These are phyloP conservation scores for Monosporascus sp. DNA, from an alignment of 2,329 filamentous ascomycete genomes.

Conservation along the genomic window DNA sequence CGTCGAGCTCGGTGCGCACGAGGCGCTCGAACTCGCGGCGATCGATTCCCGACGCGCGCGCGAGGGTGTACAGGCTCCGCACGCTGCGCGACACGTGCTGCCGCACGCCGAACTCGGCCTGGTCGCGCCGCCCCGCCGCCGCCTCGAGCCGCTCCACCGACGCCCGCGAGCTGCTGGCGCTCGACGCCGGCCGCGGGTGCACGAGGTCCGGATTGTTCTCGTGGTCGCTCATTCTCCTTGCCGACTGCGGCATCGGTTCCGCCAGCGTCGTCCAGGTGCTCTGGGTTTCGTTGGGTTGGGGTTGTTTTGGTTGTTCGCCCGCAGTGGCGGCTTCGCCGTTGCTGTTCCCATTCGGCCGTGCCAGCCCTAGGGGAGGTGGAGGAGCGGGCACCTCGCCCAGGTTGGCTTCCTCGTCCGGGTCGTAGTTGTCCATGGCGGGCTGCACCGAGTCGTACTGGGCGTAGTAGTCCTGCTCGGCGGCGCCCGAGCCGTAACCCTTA, in stretches of 20 bases:
- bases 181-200: slow-evolving; percentile 53
- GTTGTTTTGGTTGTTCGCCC: slow-evolving; percentile 9
- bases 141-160: slow-evolving; percentile 59
- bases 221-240: too few species aligned
- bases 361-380: slow-evolving; percentile 30
- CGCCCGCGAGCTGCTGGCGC: slow-evolving; percentile 51
- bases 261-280: slow-evolving; percentile 39
- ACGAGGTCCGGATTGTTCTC: slow-evolving; percentile 29
- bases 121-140: slow-evolving; percentile 49
- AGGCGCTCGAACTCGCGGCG: slow-evolving; percentile 69
- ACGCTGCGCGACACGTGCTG: slow-evolving; percentile 74
- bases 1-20: slow-evolving; percentile 65
- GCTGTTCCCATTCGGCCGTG: slow-evolving; percentile 13
- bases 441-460: slow-evolving; percentile 73
- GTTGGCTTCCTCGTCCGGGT: slow-evolving; percentile 63
- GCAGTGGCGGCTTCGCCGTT: slow-evolving; percentile 8
- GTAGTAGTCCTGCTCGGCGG: slow-evolving; percentile 66
- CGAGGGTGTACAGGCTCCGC: slow-evolving; percentile 69
- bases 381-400: slow-evolving; percentile 15
- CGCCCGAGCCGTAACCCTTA: slow-evolving; percentile 19
- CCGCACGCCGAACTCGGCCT: slow-evolving; percentile 67
- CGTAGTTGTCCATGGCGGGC: slow-evolving; percentile 73
- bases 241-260: slow-evolving; percentile 29
- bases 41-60: slow-evolving; percentile 66
- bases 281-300: slow-evolving; percentile 30